Base-by-base conservation (phyloP, 2,329 filamentous ascomycete genomes). In the Colletotrichum scovillei region DNA sequence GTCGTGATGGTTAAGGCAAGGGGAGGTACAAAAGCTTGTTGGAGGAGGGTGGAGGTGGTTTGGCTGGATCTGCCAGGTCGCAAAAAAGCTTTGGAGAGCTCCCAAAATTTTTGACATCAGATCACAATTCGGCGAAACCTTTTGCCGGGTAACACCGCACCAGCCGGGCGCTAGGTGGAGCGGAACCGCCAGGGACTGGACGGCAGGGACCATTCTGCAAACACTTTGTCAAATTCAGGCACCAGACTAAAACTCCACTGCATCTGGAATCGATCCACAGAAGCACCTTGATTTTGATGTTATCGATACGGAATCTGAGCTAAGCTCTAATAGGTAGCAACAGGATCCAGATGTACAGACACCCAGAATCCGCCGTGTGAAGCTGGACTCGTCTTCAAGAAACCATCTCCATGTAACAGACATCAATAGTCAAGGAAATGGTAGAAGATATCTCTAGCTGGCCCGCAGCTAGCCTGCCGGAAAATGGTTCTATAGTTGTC, bases 61-160 rank as follows among this genome's bases (percentile, higher is more conserved):
- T 55, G 52, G 38, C 62, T 38, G 65, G 19, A 12, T 16, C 67
- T 57, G 30, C 35, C 67, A 53, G 69, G 63, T 67, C 32, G 38
- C 26, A 59, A 11, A 46, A 19, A 42, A 19, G 19, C 32, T 24
- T 35, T 12, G 62, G 56, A 22, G 38, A 74, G 63, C 72, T 74
- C 56, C 67, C 63, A 72, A 73, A 72, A 49, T 63, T 72, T 73
- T 72, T 72, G 68, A 46, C 52, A 52, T 72, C 71, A 67, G 69
- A 63, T 32, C 28, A 63, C 55, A 26, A 3, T 3, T 22, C 72
- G 72, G 72, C 35, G 24, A n/a, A 72, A 72, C 24, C 28, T 55
- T 72, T 16, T 11, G 59, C 72, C 72, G 72, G 19, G 58, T 8
- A 32, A 16, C 46, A 28, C 57, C 16, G 22, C 32, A 35, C 32